Conservation (phyloP, 192 early-diverging fungal species). For the Spinellus fusiger region DNA sequence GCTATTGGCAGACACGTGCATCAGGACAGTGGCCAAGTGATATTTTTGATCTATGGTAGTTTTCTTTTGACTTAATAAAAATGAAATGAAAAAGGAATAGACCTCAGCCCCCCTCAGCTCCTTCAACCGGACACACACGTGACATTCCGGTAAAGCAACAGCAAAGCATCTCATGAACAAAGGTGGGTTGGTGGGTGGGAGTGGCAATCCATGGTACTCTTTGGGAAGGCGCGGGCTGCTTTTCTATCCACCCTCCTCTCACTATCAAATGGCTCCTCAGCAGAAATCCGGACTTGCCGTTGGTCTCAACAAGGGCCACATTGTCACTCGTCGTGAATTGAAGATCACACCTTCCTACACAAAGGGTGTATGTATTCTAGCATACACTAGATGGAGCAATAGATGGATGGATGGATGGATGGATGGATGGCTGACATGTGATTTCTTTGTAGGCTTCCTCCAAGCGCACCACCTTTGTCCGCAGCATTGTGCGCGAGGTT, state of each 20-base stretch:
- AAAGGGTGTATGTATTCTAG: slow-evolving; percentile 69
- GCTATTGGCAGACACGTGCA: slow-evolving; percentile 71
- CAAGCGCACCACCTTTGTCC: slow-evolving; percentile 88
- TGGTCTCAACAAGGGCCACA: slow-evolving; percentile 91
- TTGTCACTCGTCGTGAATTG: slow-evolving; percentile 69
- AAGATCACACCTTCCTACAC: slow-evolving; percentile 60
- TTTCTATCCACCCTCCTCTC: neutral
- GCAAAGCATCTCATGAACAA: too few species aligned
- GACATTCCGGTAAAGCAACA: neutral
- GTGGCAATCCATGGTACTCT: too few species aligned
- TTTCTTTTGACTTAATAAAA: too few species aligned
- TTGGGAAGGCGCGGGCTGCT: neutral
- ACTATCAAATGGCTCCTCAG: slow-evolving; percentile 1
- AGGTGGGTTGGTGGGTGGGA: too few species aligned
- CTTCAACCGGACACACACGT: too few species aligned
- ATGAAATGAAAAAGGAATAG: too few species aligned
- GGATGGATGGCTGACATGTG: neutral
- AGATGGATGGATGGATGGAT: slow-evolving; percentile 17
- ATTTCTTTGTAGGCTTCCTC: slow-evolving; percentile 29
- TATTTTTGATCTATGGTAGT: slow-evolving; percentile 30
- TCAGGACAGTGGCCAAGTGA: slow-evolving; percentile 28
- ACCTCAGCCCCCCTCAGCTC: too few species aligned
- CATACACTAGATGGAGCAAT: neutral
- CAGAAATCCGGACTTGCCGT: slow-evolving; percentile 77
- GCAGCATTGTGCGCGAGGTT: slow-evolving; percentile 93